Evolutionary conservation across 2,329 filamentous ascomycete genomes (phyloP).

Genomic region (Aspergillus jensenii): DNA sequence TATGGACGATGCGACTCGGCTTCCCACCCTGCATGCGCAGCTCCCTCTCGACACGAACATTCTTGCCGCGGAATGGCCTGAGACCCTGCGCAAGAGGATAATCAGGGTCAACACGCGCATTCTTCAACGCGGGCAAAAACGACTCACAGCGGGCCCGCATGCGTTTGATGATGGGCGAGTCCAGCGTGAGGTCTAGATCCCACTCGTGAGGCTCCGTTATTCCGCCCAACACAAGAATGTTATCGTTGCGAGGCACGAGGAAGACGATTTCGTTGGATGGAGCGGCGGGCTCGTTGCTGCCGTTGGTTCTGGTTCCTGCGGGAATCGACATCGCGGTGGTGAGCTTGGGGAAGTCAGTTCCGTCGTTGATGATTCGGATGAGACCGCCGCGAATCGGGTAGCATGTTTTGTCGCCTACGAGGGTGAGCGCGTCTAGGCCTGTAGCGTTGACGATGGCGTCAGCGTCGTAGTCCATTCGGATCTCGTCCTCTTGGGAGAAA

Average conservation of each 20-base stretch:
- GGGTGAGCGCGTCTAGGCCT: not conserved
- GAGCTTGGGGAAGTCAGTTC: conserved; percentile 43
- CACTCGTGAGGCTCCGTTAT: conserved; percentile 6
- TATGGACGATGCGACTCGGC: conserved; percentile 4
- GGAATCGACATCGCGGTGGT: conserved; percentile 43
- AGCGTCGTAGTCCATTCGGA: not conserved
- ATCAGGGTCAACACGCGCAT: conserved; percentile 40
- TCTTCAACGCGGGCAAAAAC: conserved; percentile 43
- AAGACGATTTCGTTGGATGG: conserved; percentile 7
- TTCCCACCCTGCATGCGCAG: conserved; percentile 12
- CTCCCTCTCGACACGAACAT: conserved; percentile 48
- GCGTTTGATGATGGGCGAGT: conserved; percentile 39
- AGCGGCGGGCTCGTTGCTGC: not conserved
- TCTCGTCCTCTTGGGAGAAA: not conserved
- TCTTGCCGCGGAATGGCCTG: conserved; percentile 40
- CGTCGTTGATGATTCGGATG: conserved; percentile 40
- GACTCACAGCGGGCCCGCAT: conserved; percentile 47
- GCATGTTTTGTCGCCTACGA: not conserved
- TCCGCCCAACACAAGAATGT: conserved; percentile 9
- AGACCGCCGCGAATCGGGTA: conserved; percentile 5
- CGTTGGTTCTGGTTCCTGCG: not conserved
- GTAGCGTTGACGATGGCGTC: conserved; percentile 5
- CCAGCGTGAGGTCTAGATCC: conserved; percentile 39
- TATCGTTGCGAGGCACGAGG: conserved; percentile 13
- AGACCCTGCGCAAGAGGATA: conserved; percentile 47